Evolutionary conservation across 2,329 filamentous ascomycete species (phyloP), one percentile per base, ranked within the genome.

Genomic region (Pezicula neosporulosa): DNA sequence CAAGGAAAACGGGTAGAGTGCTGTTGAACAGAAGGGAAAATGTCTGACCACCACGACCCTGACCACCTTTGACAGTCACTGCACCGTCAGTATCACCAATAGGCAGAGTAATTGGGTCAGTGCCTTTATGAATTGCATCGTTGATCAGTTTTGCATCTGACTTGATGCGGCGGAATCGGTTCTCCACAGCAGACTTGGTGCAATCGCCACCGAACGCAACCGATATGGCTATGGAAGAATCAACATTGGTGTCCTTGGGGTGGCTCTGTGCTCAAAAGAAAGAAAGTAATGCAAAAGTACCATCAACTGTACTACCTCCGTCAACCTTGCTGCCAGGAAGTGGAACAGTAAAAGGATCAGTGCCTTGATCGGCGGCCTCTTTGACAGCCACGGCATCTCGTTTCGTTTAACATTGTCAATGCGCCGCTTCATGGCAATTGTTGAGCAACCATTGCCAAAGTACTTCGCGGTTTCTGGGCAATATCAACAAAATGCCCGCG

Each of bases 161-260:
- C 58, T 71, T 73, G 55, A 73, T 60, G 13, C 65, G 64, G n/a
- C 70, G 66, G 39, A 72, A 62, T 36, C 70, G 65, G 46, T 72
- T 72, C 18, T 73, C 66, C 27, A 73, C 52, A 8, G 69, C 62
- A 45, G 63, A 63, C 3, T 50, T 58, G 5, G 69, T 70, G 6
- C 63, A 62, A 41, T 67, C 67, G 10, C 64, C 62, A 24, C 71
- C 70, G 49, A 63, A 63, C 39, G 55, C 43, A 12, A 36, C 46
- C 18, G 55, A 47, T 10, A 61, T 60, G 10, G 54, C 64, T 63
- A 45, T 7, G 38, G 38, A 28, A 55, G 38, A 45, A 64, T 58
- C 57, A 56, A 58, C 39, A 59, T 47, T 37, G 18, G 47, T 21
- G 56, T 43, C 33, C 4, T 48, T 46, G 48, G 46, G 37, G 30